Evolutionary conservation across 2,329 filamentous ascomycete genomes (phyloP).

Genomic region (Epichloe sp.): DNA sequence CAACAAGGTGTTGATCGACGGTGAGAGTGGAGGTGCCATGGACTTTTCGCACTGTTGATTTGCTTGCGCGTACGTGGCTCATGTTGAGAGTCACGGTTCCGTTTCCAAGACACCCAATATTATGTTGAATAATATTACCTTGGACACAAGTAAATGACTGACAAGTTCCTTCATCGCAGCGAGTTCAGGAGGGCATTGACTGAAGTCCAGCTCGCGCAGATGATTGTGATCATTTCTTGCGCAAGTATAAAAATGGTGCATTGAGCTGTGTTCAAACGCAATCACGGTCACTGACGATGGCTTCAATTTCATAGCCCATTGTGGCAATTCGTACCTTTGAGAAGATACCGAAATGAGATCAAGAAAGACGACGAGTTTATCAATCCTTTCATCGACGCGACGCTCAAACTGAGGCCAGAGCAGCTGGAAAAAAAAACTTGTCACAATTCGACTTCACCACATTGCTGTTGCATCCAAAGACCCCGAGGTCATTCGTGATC

Average conservation of each 20-base stretch:
- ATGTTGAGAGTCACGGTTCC: not conserved
- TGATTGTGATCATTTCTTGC: conserved; percentile 11
- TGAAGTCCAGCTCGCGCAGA: conserved; percentile 62
- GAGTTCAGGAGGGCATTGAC: conserved; percentile 73
- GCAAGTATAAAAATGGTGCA: conserved; percentile 4
- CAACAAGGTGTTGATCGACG: too few relatives aligned
- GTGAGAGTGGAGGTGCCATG: too few relatives aligned
- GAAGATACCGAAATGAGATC: conserved; percentile 50
- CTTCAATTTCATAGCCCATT: conserved; percentile 36
- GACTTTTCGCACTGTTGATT: too few relatives aligned
- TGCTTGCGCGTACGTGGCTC: not conserved
- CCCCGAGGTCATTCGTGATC: conserved; percentile 63
- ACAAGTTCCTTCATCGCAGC: conserved; percentile 24
- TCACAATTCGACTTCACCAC: conserved; percentile 65
- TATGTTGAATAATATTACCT: not conserved
- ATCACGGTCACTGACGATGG: conserved; percentile 12
- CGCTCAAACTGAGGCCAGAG: conserved; percentile 52
- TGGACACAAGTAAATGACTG: not conserved
- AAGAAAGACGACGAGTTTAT: conserved; percentile 26
- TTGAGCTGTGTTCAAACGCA: not conserved
- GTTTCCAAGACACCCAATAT: not conserved
- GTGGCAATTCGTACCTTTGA: conserved; percentile 47
- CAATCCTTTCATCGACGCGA: too few relatives aligned
- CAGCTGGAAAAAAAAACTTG: conserved; percentile 50
- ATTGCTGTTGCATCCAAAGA: conserved; percentile 69